Conservation (phyloP, 2,329 filamentous ascomycete species). For the Pezicula rhizophila region DNA sequence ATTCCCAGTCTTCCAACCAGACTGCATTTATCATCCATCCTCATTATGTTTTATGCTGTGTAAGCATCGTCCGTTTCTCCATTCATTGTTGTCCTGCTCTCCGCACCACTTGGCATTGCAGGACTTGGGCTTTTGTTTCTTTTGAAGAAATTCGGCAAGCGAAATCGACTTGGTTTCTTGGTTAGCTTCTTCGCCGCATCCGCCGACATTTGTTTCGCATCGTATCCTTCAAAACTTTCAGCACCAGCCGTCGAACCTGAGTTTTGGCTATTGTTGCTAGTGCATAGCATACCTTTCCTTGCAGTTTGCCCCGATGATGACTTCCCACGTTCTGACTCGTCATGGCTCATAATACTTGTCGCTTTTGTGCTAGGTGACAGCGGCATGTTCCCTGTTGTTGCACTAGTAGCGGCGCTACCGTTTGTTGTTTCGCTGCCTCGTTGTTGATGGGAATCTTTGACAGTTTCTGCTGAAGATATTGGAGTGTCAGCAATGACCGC, state of each 20-base stretch:
- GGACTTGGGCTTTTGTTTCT: conserved; percentile 25
- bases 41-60: too few species aligned
- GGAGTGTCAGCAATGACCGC: conserved; percentile 17
- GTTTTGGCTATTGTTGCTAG: conserved; percentile 15
- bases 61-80: too few species aligned
- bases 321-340: conserved; percentile 6
- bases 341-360: conserved; percentile 56
- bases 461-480: conserved; percentile 10
- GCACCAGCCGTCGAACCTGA: conserved; percentile 4
- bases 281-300: conserved; percentile 17
- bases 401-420: conserved; percentile 53
- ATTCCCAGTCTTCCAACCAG: too few species aligned
- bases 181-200: conserved; percentile 42
- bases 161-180: conserved; percentile 58
- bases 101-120: conserved; percentile 10
- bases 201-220: conserved; percentile 8
- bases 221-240: conserved; percentile 1
- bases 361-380: conserved; percentile 60
- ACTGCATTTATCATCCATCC: neutral
- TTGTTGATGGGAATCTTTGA: conserved; percentile 28
- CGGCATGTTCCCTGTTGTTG: conserved; percentile 58
- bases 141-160: conserved; percentile 28
- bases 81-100: neutral
- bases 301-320: conserved; percentile 10
- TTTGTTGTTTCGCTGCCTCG: conserved; percentile 58